These are phyloP conservation scores for Colletotrichum tabaci DNA, from an alignment of 2,329 filamentous ascomycete species.

Conservation along the genomic window DNA sequence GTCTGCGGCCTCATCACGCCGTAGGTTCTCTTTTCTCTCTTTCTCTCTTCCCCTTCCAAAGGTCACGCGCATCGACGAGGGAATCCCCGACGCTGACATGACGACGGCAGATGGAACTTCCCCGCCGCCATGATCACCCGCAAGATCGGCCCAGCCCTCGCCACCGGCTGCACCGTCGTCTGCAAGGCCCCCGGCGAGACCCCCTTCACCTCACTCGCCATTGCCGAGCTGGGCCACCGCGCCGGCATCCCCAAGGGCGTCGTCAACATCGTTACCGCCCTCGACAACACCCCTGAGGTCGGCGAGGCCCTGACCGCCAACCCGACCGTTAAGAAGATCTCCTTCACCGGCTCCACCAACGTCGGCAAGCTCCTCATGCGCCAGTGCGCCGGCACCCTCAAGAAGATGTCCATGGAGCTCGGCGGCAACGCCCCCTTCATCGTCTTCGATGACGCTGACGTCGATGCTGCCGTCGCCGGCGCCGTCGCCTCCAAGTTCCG, in stretches of 20 bases:
- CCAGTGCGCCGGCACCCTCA: slow-evolving; percentile 87
- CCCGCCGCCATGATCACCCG: slow-evolving; percentile 82
- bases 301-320: slow-evolving; percentile 84
- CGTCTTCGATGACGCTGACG: slow-evolving; percentile 94
- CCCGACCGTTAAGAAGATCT: slow-evolving; percentile 87
- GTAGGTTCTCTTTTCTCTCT: slow-evolving; percentile 46
- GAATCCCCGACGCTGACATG: background rate
- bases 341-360: slow-evolving; percentile 87
- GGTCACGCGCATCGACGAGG: too few species aligned
- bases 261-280: slow-evolving; percentile 87
- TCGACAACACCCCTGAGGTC: slow-evolving; percentile 84
- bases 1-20: slow-evolving; percentile 88
- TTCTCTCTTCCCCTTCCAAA: too few species aligned
- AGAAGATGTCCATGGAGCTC: slow-evolving; percentile 88
- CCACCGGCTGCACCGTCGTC: slow-evolving; percentile 95
- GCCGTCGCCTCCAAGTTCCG: slow-evolving; percentile 93
- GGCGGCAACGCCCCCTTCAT: slow-evolving; percentile 97
- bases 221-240: slow-evolving; percentile 88
- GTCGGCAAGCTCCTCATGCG: slow-evolving; percentile 87
- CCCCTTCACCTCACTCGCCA: slow-evolving; percentile 88
- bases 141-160: slow-evolving; percentile 82
- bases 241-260: slow-evolving; percentile 93
- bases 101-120: slow-evolving; percentile 80
- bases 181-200: slow-evolving; percentile 94
- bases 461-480: slow-evolving; percentile 86